Percentiles rank a stretch among this genome's conserved stretches.
Conservation (phyloP, 345 rosid species). For the Populus deltoides region DNA sequence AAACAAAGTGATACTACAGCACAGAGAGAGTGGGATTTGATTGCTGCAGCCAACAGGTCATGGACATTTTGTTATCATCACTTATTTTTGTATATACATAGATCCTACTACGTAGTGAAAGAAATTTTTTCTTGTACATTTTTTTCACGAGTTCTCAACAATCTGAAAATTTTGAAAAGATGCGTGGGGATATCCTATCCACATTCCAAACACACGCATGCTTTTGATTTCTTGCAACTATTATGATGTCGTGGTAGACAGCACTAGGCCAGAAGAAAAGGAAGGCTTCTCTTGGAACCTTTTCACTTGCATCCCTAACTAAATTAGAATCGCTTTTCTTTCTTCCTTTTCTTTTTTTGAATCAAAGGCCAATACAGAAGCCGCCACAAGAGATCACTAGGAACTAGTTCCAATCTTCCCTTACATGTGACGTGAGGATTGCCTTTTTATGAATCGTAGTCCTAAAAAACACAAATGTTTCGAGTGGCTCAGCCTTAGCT, state of each 20-base stretch:
- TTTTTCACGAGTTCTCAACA: background rate
- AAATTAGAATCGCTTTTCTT: no score
- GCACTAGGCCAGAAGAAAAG: background rate
- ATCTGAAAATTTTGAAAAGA: background rate
- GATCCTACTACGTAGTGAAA: background rate
- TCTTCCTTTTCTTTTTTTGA: background rate
- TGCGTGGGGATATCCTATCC: background rate
- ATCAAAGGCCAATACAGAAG: background rate
- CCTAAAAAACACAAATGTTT: background rate
- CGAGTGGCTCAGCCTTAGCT: background rate
- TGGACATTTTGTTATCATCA: background rate
- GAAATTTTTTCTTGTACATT: background rate
- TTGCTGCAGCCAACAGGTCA: background rate
- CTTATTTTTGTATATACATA: constrained; percentile 13
- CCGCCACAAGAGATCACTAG: background rate
- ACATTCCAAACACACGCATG: background rate
- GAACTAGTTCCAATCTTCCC: background rate
- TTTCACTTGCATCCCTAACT: background rate
- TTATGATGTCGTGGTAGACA: background rate
- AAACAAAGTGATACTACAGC: background rate
- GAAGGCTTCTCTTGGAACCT: background rate
- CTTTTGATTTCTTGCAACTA: background rate
- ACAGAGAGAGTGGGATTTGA: background rate
- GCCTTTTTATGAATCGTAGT: background rate
- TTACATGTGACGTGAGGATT: background rate